Conservation (phyloP, 257 asterid species). For the Eucommia ulmoides region DNA sequence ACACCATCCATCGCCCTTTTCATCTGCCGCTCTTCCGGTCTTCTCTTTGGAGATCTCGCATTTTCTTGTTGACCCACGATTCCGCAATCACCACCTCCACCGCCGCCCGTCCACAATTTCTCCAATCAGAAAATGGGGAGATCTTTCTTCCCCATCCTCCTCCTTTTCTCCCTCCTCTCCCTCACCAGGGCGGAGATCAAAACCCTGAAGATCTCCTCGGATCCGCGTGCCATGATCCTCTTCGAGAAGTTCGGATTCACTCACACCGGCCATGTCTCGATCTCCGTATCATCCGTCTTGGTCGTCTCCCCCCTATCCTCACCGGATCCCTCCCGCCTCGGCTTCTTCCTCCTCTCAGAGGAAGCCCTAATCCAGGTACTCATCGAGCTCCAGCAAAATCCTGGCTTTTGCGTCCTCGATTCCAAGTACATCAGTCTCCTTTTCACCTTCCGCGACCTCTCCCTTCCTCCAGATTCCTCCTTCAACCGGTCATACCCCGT, state of each 20-base stretch:
- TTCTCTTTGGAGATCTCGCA: too few species aligned
- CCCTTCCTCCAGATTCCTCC: constrained; percentile 35
- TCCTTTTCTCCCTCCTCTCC: background rate
- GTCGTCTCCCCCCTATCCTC: constrained; percentile 37
- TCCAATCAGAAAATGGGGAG: too few species aligned
- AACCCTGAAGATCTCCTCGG: constrained; percentile 51
- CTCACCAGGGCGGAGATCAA: constrained; percentile 42
- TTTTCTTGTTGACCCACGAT: too few species aligned
- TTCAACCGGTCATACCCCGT: constrained; percentile 6
- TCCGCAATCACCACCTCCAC: too few species aligned
- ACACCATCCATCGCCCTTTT: too few species aligned
- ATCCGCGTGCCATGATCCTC: constrained; percentile 72
- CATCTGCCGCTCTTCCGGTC: too few species aligned
- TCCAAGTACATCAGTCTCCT: constrained; percentile 12
- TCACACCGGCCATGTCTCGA: constrained; percentile 63
- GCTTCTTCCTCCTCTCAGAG: constrained; percentile 81
- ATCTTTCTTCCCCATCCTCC: background rate
- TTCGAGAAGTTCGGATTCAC: constrained; percentile 92
- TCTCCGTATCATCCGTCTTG: constrained; percentile 60
- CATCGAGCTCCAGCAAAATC: constrained; percentile 62
- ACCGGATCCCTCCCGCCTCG: constrained; percentile 53
- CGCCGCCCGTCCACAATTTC: too few species aligned
- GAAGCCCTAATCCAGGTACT: constrained; percentile 74
- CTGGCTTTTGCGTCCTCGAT: constrained; percentile 22
- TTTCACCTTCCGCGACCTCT: constrained; percentile 14